Percentiles rank a stretch among this genome's conserved stretches.
Evolutionary conservation across 1,284 basidiomycete species (phyloP).

Genomic region (Pseudozyma pruni): DNA sequence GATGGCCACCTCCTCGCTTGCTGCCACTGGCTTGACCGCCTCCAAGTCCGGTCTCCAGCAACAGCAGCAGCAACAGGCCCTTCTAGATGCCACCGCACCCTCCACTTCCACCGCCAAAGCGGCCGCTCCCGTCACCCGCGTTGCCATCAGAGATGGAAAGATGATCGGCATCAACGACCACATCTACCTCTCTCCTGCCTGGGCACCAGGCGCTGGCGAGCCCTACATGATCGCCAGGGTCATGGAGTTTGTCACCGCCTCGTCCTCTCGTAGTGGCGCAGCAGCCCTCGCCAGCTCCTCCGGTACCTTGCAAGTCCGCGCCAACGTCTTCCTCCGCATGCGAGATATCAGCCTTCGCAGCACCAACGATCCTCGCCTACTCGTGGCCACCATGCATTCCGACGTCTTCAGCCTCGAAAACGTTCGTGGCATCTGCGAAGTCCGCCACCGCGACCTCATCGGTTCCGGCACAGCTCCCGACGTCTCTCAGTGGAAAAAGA

Average conservation of each 20-base stretch:
- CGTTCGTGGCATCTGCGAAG: constrained; percentile 88
- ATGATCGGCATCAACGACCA: constrained; percentile 74
- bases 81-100: constrained; percentile 33
- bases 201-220: constrained; percentile 86
- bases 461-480: constrained; percentile 73
- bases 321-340: constrained; percentile 93
- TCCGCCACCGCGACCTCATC: constrained; percentile 92
- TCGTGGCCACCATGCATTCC: constrained; percentile 93
- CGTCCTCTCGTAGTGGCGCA: constrained; percentile 75
- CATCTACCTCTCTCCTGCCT: constrained; percentile 91
- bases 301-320: constrained; percentile 73
- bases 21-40: constrained; percentile 48
- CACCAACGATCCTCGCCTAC: constrained; percentile 85
- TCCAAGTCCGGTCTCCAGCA: constrained; percentile 39
- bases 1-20: constrained; percentile 43
- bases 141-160: constrained; percentile 55
- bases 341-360: constrained; percentile 85
- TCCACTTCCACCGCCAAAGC: constrained; percentile 34
- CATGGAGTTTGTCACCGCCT: constrained; percentile 90
- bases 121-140: constrained; percentile 47
- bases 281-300: constrained; percentile 73
- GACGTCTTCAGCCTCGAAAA: constrained; percentile 92
- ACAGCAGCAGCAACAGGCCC: constrained; percentile 47
- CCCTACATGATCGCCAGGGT: constrained; percentile 91
- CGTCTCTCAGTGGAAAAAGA: constrained; percentile 91